Evolutionary conservation across 2,329 filamentous ascomycete species (phyloP), one percentile per base, ranked within the genome.

Genomic region (Aaosphaeria pasadenensis): DNA sequence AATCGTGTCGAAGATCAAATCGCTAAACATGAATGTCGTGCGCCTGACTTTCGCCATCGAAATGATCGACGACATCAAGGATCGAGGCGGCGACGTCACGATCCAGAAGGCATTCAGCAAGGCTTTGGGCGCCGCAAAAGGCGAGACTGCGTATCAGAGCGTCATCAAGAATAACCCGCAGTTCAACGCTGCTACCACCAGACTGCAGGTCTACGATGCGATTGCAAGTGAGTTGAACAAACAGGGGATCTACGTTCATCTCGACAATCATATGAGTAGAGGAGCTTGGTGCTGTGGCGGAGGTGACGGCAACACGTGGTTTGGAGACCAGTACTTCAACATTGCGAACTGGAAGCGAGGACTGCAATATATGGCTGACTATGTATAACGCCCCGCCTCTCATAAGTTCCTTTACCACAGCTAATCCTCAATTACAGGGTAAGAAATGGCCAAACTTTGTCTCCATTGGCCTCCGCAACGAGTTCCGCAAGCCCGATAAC

Each of bases 31-130:
- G 75, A 85, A 84, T 70, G 81, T 79, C 60, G 79, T 85, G 33
- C 78, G 82, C 29, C 71, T 84, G 30, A 84, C 82, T 5, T 84
- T 82, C 64, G 77, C 77, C n/a, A 82, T 78, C 62, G 80, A 85
- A 63, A 80, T 82, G 72, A 78, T 81, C 0, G 64, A 67, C 39
- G 61, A 66, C 47, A 64, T 67, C 45, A 56, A 60, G 41, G 64
- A 67, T 45, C 55, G 57, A 11, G 64, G 64, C 11, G 63, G 64
- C 6, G 64, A 67, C 46, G 62, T 67, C 13, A 63, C 60, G 5
- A 50, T 67, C 6, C 57, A 65, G 44, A 52, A 58, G n/a, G 61
- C 64, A 1, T 65, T 67, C 49, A 56, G 50, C 11, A 67, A 62
- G 39, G 64, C 60, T 13, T 46, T 67, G n/a, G 64, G 62, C 6